Conservation (phyloP, 2,329 filamentous ascomycete species). For the Hypoxylon sp. region DNA sequence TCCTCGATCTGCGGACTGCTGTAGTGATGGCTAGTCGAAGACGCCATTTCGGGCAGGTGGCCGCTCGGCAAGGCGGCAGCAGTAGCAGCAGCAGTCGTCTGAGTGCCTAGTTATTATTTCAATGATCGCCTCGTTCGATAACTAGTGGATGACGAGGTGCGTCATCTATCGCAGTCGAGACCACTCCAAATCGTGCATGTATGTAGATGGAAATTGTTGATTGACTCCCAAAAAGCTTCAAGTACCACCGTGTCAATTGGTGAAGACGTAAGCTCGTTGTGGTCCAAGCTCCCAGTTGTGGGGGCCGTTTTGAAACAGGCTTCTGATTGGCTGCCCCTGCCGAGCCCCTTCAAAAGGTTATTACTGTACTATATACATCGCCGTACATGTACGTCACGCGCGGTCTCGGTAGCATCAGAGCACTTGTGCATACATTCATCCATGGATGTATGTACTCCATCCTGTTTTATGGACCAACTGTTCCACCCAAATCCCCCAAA, state of each 20-base stretch:
- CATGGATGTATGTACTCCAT: conserved; percentile 5
- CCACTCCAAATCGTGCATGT: conserved; percentile 15
- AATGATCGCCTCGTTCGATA: background rate
- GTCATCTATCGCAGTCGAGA: conserved; percentile 9
- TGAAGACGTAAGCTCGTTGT: conserved; percentile 20
- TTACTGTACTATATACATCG: conserved; percentile 5
- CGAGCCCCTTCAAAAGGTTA: conserved; percentile 8
- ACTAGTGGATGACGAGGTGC: background rate
- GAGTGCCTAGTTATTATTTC: conserved; percentile 6
- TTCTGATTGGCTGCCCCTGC: conserved; percentile 29
- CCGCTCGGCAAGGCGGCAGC: conserved; percentile 1
- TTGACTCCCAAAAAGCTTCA: conserved; percentile 26
- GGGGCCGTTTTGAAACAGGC: background rate
- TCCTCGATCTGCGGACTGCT: conserved; percentile 71
- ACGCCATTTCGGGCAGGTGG: conserved; percentile 58
- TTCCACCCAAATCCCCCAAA: conserved; percentile 11
- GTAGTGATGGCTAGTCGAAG: conserved; percentile 68
- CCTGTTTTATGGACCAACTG: conserved; percentile 8
- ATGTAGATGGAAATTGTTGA: conserved; percentile 18
- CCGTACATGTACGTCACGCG: conserved; percentile 18
- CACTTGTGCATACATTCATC: conserved; percentile 1
- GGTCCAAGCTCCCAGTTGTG: conserved; percentile 28
- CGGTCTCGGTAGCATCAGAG: conserved; percentile 12
- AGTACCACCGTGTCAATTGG: conserved; percentile 42
- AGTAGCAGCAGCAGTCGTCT: background rate